Percentiles rank a stretch among this genome's conserved stretches.
These are phyloP conservation scores for Scolecobasidium constrictum DNA, from an alignment of 2,329 filamentous ascomycete genomes.

Conservation along the genomic window DNA sequence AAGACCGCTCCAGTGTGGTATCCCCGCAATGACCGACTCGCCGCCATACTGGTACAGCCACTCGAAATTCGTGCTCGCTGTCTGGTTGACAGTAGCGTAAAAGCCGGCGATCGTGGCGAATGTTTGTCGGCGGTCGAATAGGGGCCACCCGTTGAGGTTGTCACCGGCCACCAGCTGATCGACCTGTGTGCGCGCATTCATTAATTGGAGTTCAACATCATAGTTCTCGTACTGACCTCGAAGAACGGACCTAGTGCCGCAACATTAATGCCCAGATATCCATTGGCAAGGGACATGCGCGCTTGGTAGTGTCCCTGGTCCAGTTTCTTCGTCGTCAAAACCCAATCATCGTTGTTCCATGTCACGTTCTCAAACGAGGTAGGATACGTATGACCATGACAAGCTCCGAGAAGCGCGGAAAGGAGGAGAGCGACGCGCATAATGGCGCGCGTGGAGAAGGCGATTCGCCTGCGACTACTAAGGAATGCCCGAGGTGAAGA, in stretches of 20 bases:
- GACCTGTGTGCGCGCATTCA: too few relatives aligned
- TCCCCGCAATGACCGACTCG: conserved; percentile 59
- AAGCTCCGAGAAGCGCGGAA: not conserved
- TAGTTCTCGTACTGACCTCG: too few relatives aligned
- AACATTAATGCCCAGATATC: conserved; percentile 54
- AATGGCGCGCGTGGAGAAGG: too few relatives aligned
- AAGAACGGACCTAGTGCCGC: conserved; percentile 53
- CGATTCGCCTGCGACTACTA: too few relatives aligned
- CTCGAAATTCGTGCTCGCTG: conserved; percentile 51
- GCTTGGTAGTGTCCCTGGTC: conserved; percentile 50
- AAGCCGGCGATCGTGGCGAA: conserved; percentile 61
- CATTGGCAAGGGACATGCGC: conserved; percentile 50
- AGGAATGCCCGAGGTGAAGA: too few relatives aligned
- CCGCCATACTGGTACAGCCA: conserved; percentile 61
- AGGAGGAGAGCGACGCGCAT: not conserved
- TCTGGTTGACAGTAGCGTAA: conserved; percentile 48
- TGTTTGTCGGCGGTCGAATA: conserved; percentile 51
- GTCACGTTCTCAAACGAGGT: conserved; percentile 42
- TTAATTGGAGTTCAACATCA: too few relatives aligned
- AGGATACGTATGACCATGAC: conserved; percentile 27
- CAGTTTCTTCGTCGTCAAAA: conserved; percentile 40
- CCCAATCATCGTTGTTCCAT: conserved; percentile 50
- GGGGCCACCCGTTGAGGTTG: conserved; percentile 55
- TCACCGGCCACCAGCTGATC: conserved; percentile 40
- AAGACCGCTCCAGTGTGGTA: conserved; percentile 57